Base-by-base conservation (phyloP, 345 rosid species). In the Punica granatum region DNA sequence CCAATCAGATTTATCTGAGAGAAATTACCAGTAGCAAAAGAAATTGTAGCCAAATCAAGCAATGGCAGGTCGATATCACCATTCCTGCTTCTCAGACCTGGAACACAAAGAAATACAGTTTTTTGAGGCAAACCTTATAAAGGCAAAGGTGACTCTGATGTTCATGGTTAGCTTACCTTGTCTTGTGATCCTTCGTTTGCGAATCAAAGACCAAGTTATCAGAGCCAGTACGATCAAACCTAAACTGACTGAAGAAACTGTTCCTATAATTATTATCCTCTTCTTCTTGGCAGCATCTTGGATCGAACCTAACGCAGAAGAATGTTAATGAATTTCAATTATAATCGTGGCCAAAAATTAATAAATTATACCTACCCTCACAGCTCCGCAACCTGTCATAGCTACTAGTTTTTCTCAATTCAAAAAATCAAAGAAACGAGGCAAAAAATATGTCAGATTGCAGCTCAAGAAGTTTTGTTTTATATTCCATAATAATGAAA, bases 1-100 rank as follows among this genome's bases (percentile, higher is more conserved):
- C 89, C 83, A 26, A 82, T 78, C 76, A 79, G 75, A 65, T 81
- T 81, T 67, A 46, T 60, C 28, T 46, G 41, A 1, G 81, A 72
- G 56, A 85, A 85, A 41, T 74, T 71, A 70, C 79, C 64, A 1
- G 85, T 77, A 26, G 86, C 86, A 42, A 69, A 63, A 19, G 76
- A 77, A 54, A 82, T 78, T 16, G 69, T 75, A 37, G 75, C 76
- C 51, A 82, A 80, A 60, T 76, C 77, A 65, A 71, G 80, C 9
- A 79, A 68, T 13, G 79, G 85, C 60, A 84, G 69, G 34, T 78
- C 78, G 5, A 61, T 63, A n/a, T 70, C 67, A 14, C 73, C 73
- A 60, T 68, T 69, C 30, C 39, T 26, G 46, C 36, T 61, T 67
- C 53, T 35, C 23, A n/a, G 18, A 42, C 63, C 70, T 54, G 41